These are phyloP conservation scores for Pseudogymnoascus sp. DNA, from an alignment of 2,329 filamentous ascomycete species.

Conservation along the genomic window DNA sequence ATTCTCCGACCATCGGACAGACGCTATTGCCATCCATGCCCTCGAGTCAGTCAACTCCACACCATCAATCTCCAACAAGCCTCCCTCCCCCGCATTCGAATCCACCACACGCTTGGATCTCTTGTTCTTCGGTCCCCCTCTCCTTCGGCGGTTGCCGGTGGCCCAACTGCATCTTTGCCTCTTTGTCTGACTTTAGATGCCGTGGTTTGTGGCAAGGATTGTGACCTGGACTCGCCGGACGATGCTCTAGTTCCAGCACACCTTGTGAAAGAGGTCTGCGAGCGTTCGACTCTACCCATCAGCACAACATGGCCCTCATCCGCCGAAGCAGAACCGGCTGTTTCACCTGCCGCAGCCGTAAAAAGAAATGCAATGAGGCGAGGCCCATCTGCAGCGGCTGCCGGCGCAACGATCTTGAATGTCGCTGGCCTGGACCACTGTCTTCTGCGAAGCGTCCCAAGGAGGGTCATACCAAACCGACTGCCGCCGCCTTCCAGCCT, in stretches of 20 bases:
- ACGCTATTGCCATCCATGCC: background rate
- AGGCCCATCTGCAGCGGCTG: constrained; percentile 36
- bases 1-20: background rate
- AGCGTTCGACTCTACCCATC: background rate
- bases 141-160: background rate
- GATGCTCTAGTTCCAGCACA: background rate
- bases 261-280: background rate
- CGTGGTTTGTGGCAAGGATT: background rate
- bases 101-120: background rate
- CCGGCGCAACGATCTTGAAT: background rate
- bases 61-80: constrained; percentile 23
- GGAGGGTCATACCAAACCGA: background rate
- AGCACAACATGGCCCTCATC: background rate
- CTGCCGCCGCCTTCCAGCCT: background rate
- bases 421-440: background rate
- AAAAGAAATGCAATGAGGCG: constrained; percentile 56
- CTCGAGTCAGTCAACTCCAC: constrained; percentile 29
- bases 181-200: background rate
- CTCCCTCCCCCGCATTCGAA: background rate
- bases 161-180: background rate
- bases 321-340: constrained; percentile 28
- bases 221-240: background rate
- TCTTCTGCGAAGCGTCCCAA: background rate
- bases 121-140: constrained; percentile 1
- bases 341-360: constrained; percentile 45